Conservation (phyloP, 164 flowering plant species). For the Aristolochia californica region DNA sequence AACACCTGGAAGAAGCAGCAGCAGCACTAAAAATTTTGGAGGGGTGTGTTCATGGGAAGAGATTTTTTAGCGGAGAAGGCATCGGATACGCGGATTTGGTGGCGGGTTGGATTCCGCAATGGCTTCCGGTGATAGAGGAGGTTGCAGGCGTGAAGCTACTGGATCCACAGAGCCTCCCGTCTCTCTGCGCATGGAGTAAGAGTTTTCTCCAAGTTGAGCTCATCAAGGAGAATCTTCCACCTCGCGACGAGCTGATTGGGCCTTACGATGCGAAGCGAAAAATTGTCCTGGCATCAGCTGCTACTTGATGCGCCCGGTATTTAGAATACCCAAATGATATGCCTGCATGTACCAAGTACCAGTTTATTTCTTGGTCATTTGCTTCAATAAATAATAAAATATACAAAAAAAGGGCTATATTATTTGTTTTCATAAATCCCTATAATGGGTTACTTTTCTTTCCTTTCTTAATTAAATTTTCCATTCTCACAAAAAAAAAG, state of each 20-base stretch:
- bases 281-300: too few species aligned
- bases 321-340: too few species aligned
- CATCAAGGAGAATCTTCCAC: slow-evolving; percentile 6
- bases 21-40: slow-evolving; percentile 19
- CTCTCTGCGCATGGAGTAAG: slow-evolving; percentile 3
- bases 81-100: slow-evolving; percentile 3
- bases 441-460: too few species aligned
- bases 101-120: slow-evolving; percentile 4
- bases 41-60: slow-evolving; percentile 3
- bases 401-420: too few species aligned
- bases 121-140: background rate
- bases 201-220: background rate
- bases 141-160: background rate
- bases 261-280: too few species aligned
- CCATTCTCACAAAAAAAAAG: too few species aligned
- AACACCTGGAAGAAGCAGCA: slow-evolving; percentile 11
- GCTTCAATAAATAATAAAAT: too few species aligned
- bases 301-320: too few species aligned
- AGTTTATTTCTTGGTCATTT: too few species aligned
- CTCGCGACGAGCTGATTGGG: background rate
- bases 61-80: slow-evolving; percentile 8
- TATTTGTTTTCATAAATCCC: too few species aligned
- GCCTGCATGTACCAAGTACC: too few species aligned
- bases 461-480: too few species aligned
- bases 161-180: slow-evolving; percentile 1